phyloP scores from a whole-genome alignment of 176 grass and related monocot genomes.

The Bromus sterilis region DNA sequence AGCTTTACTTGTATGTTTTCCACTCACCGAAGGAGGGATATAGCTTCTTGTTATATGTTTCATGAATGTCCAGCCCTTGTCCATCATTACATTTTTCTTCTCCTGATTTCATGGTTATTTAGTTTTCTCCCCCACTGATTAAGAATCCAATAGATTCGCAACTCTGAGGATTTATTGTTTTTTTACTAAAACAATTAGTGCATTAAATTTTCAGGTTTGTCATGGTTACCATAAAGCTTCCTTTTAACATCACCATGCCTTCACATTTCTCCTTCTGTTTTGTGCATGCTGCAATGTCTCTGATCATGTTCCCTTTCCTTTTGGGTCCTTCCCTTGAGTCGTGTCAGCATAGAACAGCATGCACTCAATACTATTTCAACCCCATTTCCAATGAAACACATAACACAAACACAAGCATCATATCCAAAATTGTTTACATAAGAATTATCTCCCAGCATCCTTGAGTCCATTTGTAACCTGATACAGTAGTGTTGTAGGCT shows the following conservation, averaged over 20 bases:
- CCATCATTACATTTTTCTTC: background rate
- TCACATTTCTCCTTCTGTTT: background rate
- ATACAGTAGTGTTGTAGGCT: background rate
- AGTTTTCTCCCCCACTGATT: background rate
- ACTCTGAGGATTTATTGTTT: background rate
- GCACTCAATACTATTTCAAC: background rate
- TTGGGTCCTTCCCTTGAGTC: background rate
- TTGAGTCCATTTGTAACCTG: background rate
- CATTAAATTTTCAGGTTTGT: background rate
- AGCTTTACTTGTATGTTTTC: slow-evolving; percentile 52
- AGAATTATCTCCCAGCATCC: background rate
- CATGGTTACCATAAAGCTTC: background rate
- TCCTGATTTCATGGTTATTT: background rate
- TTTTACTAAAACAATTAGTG: background rate
- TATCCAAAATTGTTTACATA: background rate
- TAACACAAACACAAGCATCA: background rate
- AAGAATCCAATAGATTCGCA: background rate
- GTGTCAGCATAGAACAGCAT: background rate
- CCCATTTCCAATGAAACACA: background rate
- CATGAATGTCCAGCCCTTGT: background rate
- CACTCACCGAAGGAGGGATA: background rate
- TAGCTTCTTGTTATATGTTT: background rate
- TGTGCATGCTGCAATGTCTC: background rate
- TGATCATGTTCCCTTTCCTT: background rate
- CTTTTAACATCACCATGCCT: background rate